phyloP scores from a whole-genome alignment of 768 basidiomycete genomes.

The Hericium erinaceus region DNA sequence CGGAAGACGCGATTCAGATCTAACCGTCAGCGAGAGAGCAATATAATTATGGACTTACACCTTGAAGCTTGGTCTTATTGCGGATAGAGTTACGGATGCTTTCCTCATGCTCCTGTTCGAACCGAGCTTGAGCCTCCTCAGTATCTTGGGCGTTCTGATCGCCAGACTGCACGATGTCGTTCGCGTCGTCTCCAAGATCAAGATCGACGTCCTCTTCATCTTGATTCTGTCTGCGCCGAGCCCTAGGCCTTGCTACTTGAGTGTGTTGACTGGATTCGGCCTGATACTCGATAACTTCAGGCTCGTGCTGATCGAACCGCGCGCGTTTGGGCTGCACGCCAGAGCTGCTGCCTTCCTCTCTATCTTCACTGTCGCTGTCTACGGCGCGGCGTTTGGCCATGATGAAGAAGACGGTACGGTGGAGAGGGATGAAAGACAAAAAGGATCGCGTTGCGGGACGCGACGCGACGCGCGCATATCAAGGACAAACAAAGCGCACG shows the following conservation, averaged over 20 bases:
- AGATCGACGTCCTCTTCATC: slow-evolving; percentile 8
- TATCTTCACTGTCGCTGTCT: slow-evolving; percentile 12
- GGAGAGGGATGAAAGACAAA: not conserved
- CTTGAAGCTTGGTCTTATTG: slow-evolving; percentile 31
- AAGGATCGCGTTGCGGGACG: not conserved
- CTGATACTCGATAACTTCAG: not conserved
- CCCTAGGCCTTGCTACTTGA: slow-evolving; percentile 4
- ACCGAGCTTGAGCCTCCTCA: slow-evolving; percentile 54
- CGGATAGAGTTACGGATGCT: slow-evolving; percentile 47
- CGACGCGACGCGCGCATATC: slow-evolving; percentile 1
- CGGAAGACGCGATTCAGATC: no score
- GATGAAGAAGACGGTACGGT: not conserved
- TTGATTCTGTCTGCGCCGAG: slow-evolving; percentile 2
- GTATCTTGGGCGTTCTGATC: slow-evolving; percentile 16
- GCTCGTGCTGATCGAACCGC: slow-evolving; percentile 1
- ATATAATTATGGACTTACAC: slow-evolving; percentile 27
- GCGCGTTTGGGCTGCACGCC: slow-evolving; percentile 5
- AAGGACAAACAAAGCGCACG: not conserved
- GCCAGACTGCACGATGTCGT: slow-evolving; percentile 10
- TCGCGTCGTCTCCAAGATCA: slow-evolving; percentile 15
- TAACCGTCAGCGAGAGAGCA: not conserved
- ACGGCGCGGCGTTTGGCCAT: slow-evolving; percentile 12
- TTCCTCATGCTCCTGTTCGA: slow-evolving; percentile 54
- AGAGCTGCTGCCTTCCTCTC: not conserved
- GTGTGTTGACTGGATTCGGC: not conserved